phyloP scores from a whole-genome alignment of 2,329 filamentous ascomycete species.

The Talaromyces sp. region DNA sequence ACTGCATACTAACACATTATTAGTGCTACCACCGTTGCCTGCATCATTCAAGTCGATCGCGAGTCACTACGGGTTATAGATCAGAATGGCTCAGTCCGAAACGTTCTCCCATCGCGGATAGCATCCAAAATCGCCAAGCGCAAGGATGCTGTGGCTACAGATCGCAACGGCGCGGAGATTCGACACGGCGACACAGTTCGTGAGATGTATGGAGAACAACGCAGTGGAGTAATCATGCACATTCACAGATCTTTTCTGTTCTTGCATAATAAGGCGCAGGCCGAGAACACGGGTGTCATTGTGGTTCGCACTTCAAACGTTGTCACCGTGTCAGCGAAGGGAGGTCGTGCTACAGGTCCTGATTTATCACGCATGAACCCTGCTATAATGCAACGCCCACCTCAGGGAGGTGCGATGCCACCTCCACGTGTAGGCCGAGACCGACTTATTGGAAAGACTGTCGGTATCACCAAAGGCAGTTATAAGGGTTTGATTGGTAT shows the following conservation, averaged over 20 bases:
- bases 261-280: slow-evolving; percentile 74
- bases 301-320: slow-evolving; percentile 82
- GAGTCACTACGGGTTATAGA: slow-evolving; percentile 87
- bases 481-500: slow-evolving; percentile 93
- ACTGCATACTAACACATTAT: slow-evolving; percentile 25
- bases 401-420: slow-evolving; percentile 53
- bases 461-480: slow-evolving; percentile 77
- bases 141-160: slow-evolving; percentile 81
- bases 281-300: slow-evolving; percentile 84
- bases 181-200: slow-evolving; percentile 86
- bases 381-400: slow-evolving; percentile 66
- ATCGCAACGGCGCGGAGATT: slow-evolving; percentile 90
- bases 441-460: slow-evolving; percentile 81
- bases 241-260: slow-evolving; percentile 92
- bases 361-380: slow-evolving; percentile 92
- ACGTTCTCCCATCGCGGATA: slow-evolving; percentile 84
- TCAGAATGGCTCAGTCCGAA: slow-evolving; percentile 77
- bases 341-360: slow-evolving; percentile 68
- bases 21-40: slow-evolving; percentile 79
- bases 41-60: slow-evolving; percentile 89
- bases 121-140: slow-evolving; percentile 80
- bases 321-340: slow-evolving; percentile 88
- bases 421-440: slow-evolving; percentile 77
- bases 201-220: slow-evolving; percentile 78
- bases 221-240: slow-evolving; percentile 84